Percentiles rank a stretch among this genome's conserved stretches.
phyloP scores from a whole-genome alignment of 169 alveolate species.

The Plasmodium berghei region DNA sequence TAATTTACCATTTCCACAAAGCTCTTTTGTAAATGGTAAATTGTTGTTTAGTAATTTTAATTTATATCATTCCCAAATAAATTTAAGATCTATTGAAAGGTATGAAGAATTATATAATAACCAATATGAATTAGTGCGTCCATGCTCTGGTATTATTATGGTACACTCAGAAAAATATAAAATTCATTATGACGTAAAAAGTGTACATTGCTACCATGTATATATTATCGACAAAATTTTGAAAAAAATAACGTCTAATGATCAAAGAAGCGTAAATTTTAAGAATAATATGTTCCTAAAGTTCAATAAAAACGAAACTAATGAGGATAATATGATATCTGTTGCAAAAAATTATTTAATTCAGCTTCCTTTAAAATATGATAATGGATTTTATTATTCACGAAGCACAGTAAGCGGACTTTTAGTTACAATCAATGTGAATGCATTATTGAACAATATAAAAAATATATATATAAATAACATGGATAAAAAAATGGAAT shows the following conservation, averaged over 20 bases:
- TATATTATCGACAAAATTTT: constrained; percentile 43
- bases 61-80: constrained; percentile 45
- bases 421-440: constrained; percentile 28
- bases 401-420: constrained; percentile 31
- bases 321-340: neutral
- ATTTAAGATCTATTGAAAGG: constrained; percentile 18
- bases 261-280: neutral
- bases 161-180: constrained; percentile 51
- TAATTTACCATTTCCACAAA: constrained; percentile 33
- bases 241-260: constrained; percentile 13
- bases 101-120: constrained; percentile 22
- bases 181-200: constrained; percentile 32
- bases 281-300: constrained; percentile 5
- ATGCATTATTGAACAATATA: neutral
- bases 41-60: constrained; percentile 19
- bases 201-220: constrained; percentile 42
- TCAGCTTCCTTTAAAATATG: constrained; percentile 53
- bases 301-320: constrained; percentile 18
- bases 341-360: neutral
- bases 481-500: constrained; percentile 55
- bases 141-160: constrained; percentile 73
- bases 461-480: constrained; percentile 64
- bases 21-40: constrained; percentile 43
- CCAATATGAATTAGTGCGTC: constrained; percentile 43
- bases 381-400: constrained; percentile 9